Conservation (phyloP, 495 filamentous ascomycete species). For the Cercophora samala region DNA sequence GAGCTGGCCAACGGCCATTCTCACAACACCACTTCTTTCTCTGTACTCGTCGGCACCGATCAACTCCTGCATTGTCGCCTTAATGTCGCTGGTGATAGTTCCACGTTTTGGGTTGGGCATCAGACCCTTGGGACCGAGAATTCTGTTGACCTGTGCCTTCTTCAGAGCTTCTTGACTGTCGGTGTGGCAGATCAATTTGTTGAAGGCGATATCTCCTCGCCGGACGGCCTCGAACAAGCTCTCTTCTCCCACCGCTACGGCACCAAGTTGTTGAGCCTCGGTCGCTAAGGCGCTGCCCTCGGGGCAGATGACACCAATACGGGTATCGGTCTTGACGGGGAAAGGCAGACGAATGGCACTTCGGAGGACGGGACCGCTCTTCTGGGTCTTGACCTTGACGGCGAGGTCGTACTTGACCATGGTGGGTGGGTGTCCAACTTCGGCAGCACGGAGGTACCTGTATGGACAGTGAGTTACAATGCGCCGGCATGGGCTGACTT, state of each 20-base stretch:
- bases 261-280: conserved; percentile 71
- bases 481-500: conserved; percentile 36
- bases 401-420: conserved; percentile 82
- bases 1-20: conserved; percentile 86
- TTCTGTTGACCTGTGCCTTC: conserved; percentile 71
- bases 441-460: conserved; percentile 85
- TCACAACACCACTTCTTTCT: conserved; percentile 77
- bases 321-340: conserved; percentile 77
- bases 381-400: conserved; percentile 70
- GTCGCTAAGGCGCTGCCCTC: conserved; percentile 64
- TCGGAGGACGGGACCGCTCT: conserved; percentile 80
- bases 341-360: conserved; percentile 86
- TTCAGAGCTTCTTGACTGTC: conserved; percentile 69
- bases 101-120: conserved; percentile 88
- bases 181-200: conserved; percentile 80
- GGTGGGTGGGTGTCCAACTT: conserved; percentile 76
- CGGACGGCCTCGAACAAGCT: conserved; percentile 78
- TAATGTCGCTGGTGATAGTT: conserved; percentile 80
- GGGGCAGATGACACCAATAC: conserved; percentile 84
- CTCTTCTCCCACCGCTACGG: conserved; percentile 77
- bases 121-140: conserved; percentile 82
- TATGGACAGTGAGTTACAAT: conserved; percentile 32
- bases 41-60: conserved; percentile 82
- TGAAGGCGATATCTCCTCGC: conserved; percentile 73
- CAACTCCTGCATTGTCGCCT: conserved; percentile 65